Evolutionary conservation across 345 rosid genomes (phyloP).

Genomic region (Pistacia atlantica): DNA sequence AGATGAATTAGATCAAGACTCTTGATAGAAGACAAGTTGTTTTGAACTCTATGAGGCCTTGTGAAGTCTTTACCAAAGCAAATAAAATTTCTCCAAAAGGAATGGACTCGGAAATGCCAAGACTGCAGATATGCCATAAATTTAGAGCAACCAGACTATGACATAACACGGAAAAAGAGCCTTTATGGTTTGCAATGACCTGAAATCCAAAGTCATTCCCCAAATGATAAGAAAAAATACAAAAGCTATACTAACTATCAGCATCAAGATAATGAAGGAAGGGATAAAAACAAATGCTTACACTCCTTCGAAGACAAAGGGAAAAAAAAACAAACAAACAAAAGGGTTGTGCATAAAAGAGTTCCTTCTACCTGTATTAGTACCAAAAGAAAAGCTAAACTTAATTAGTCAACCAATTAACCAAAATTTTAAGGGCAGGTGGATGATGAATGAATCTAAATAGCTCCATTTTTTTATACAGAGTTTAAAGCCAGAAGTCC

Average conservation of each 20-base stretch:
- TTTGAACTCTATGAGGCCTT: constrained; percentile 15
- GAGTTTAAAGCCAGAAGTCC: neutral
- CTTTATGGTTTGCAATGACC: constrained; percentile 1
- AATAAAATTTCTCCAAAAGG: constrained; percentile 25
- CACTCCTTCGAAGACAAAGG: neutral
- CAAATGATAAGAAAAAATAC: neutral
- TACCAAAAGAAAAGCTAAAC: neutral
- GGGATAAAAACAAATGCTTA: neutral
- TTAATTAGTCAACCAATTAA: neutral
- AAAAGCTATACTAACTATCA: neutral
- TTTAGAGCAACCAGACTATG: constrained; percentile 7
- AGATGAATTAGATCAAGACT: too few species aligned
- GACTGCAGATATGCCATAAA: constrained; percentile 30
- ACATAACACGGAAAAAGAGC: neutral
- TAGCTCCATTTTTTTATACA: neutral
- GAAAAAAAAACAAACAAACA: too few species aligned
- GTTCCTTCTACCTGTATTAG: neutral
- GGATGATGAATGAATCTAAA: neutral
- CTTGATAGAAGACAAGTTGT: too few species aligned
- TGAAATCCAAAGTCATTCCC: neutral
- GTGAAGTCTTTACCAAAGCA: constrained; percentile 21
- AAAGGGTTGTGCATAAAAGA: too few species aligned
- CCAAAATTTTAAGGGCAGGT: neutral
- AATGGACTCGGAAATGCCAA: constrained; percentile 17
- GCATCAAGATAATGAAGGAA: neutral